Conservation (phyloP, 23 red algal species). For the Gracilaria vermiculophylla region DNA sequence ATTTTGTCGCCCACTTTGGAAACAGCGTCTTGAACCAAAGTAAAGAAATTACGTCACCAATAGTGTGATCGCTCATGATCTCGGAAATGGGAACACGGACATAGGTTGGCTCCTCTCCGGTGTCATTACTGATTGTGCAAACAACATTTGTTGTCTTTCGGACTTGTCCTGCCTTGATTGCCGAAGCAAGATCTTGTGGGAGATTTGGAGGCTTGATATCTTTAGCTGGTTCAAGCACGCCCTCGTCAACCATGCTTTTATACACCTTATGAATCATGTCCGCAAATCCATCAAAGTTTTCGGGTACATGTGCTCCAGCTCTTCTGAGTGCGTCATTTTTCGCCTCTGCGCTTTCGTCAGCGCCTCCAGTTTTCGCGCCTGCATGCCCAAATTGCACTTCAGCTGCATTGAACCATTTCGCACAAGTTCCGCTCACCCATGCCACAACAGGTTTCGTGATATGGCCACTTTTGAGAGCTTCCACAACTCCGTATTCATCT, state of each 20-base stretch:
- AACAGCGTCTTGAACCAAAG: slow-evolving; percentile 99
- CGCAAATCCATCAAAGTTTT: slow-evolving; percentile 83
- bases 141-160: slow-evolving; percentile 98
- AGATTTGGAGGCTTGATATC: slow-evolving; percentile 81
- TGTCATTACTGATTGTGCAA: slow-evolving; percentile 94
- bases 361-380: slow-evolving; percentile 84
- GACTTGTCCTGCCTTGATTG: slow-evolving; percentile 81
- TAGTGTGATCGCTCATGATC: slow-evolving; percentile 79
- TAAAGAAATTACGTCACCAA: slow-evolving; percentile 96
- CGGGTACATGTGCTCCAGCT: slow-evolving; percentile 84
- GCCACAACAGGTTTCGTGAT: slow-evolving; percentile 94
- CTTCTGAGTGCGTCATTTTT: slow-evolving; percentile 78
- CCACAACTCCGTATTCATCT: slow-evolving; percentile 89
- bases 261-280: slow-evolving; percentile 64
- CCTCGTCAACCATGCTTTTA: slow-evolving; percentile 62
- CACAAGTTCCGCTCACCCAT: slow-evolving; percentile 97
- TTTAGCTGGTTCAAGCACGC: slow-evolving; percentile 51
- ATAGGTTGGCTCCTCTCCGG: slow-evolving; percentile 95
- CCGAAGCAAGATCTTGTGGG: slow-evolving; percentile 83
- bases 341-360: slow-evolving; percentile 79
- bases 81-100: slow-evolving; percentile 86
- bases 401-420: slow-evolving; percentile 90
- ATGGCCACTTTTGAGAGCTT: slow-evolving; percentile 67
- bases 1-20: slow-evolving; percentile 90
- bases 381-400: slow-evolving; percentile 99